phyloP scores from a whole-genome alignment of 139 green algal species.

The Micractinium conductrix region DNA sequence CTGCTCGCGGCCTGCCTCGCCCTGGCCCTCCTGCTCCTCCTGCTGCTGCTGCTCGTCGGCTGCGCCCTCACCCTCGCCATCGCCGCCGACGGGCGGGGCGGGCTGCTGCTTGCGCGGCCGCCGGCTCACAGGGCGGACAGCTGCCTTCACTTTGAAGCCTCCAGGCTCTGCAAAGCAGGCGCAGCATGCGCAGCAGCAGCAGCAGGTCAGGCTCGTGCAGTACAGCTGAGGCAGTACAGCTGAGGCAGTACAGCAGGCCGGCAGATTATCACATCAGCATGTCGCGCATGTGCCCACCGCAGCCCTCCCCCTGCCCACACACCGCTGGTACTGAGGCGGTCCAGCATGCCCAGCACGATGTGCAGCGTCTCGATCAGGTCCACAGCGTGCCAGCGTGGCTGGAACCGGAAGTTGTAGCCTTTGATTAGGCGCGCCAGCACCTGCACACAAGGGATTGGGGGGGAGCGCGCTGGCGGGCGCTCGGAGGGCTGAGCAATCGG shows the following conservation, averaged over 20 bases:
- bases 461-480: too few relatives aligned
- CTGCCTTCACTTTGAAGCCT: constrained; percentile 43
- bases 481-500: too few relatives aligned
- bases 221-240: neutral
- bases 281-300: neutral
- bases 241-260: neutral
- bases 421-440: constrained; percentile 63
- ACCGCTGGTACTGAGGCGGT: constrained; percentile 58
- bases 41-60: neutral
- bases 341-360: constrained; percentile 71
- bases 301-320: neutral
- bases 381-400: constrained; percentile 61
- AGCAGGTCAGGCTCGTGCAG: too few relatives aligned
- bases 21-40: neutral
- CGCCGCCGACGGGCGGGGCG: neutral
- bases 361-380: constrained; percentile 72
- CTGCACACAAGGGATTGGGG: constrained; percentile 9
- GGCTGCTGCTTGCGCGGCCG: constrained; percentile 9
- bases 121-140: constrained; percentile 9
- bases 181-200: too few relatives aligned
- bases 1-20: neutral
- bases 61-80: neutral
- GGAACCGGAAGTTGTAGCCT: constrained; percentile 62
- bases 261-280: neutral
- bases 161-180: constrained; percentile 36